Conservation (phyloP, 257 asterid species). For the Orobanche coerulescens region DNA sequence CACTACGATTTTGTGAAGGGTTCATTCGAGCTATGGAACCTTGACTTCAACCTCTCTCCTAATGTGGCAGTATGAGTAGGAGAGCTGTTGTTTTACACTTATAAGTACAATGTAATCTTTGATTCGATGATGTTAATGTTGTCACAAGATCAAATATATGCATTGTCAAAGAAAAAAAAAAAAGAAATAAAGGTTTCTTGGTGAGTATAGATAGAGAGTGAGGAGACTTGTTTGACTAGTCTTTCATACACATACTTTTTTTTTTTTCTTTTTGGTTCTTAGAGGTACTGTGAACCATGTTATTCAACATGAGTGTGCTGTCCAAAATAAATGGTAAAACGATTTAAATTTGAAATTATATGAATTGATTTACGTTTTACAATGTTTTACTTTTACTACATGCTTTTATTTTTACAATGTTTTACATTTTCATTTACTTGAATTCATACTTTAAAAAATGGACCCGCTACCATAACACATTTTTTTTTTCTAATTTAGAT, state of each 20-base stretch:
- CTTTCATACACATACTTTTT: no score
- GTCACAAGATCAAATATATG: no score
- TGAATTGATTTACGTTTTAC: not conserved
- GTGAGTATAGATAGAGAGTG: no score
- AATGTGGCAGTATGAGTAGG: slow-evolving; percentile 28
- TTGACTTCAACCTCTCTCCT: slow-evolving; percentile 48
- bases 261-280: not conserved
- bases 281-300: not conserved
- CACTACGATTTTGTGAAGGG: slow-evolving; percentile 86
- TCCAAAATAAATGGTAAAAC: not conserved
- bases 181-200: no score
- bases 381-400: not conserved
- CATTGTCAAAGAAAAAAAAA: no score
- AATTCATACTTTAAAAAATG: not conserved
- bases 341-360: not conserved
- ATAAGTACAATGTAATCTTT: no score
- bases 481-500: no score
- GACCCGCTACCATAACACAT: no score
- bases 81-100: no score
- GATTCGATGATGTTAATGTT: no score
- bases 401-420: not conserved
- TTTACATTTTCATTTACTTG: not conserved
- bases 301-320: not conserved
- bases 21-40: slow-evolving; percentile 69
- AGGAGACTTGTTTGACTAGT: no score